Conservation (phyloP, 192 early-diverging fungal species). For the Backusella circina region DNA sequence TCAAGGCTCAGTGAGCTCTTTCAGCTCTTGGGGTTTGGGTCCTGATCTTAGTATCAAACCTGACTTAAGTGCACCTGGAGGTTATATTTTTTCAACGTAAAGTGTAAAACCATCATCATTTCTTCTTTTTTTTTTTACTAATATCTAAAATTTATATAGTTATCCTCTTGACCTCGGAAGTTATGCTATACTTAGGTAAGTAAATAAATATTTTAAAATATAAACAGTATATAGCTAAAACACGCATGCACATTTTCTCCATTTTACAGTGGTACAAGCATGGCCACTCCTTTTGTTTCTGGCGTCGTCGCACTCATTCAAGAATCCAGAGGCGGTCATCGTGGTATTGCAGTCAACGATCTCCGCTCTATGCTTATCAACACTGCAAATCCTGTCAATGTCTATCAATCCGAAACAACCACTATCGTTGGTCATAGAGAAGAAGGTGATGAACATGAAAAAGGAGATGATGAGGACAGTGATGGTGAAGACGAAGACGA, state of each 20-base stretch:
- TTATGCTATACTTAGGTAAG: conserved; percentile 21
- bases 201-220: neutral
- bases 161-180: conserved; percentile 26
- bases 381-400: conserved; percentile 39
- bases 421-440: neutral
- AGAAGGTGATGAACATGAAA: neutral
- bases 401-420: conserved; percentile 30
- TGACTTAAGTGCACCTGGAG: conserved; percentile 63
- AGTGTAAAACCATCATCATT: neutral
- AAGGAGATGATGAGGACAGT: neutral
- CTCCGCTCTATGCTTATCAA: conserved; percentile 45
- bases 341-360: neutral
- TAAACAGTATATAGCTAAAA: neutral
- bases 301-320: conserved; percentile 65
- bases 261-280: conserved; percentile 66
- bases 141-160: neutral
- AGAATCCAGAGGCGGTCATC: conserved; percentile 40
- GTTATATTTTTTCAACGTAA: conserved; percentile 63
- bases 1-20: conserved; percentile 48
- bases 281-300: conserved; percentile 77
- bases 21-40: conserved; percentile 66
- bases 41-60: conserved; percentile 59
- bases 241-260: neutral
- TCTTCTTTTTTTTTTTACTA: neutral
- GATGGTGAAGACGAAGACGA: too few species aligned